Conservation (phyloP, 2,329 filamentous ascomycete genomes). For the Neofusicoccum parvum region DNA sequence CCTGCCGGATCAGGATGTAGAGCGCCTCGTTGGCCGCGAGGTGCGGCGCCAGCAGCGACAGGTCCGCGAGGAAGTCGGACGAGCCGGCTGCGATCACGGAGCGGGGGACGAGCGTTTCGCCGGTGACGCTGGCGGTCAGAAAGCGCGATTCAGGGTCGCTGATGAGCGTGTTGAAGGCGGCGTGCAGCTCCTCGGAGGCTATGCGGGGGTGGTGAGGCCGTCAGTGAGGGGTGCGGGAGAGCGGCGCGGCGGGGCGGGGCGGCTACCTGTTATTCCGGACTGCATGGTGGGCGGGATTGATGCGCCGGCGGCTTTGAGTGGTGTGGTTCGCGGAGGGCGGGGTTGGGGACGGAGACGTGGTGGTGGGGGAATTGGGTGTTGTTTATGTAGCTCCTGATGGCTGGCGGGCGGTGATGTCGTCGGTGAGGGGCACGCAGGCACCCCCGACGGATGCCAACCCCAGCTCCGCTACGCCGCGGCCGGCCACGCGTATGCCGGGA, state of each 20-base stretch:
- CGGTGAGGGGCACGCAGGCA: background rate
- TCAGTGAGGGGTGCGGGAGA: slow-evolving; percentile 25
- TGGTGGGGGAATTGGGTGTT: background rate
- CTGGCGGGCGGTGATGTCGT: slow-evolving; percentile 12
- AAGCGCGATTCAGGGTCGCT: slow-evolving; percentile 64
- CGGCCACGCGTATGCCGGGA: background rate
- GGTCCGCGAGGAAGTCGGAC: slow-evolving; percentile 64
- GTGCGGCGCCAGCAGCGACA: slow-evolving; percentile 63
- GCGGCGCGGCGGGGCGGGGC: background rate
- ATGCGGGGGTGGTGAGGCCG: slow-evolving; percentile 26
- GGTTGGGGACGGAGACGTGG: background rate
- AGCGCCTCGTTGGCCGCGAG: slow-evolving; percentile 68
- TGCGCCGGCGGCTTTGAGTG: background rate
- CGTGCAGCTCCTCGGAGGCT: slow-evolving; percentile 78
- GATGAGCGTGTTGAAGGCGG: slow-evolving; percentile 71
- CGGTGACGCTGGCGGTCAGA: slow-evolving; percentile 69
- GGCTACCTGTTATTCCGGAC: slow-evolving; percentile 73
- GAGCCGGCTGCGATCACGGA: slow-evolving; percentile 54
- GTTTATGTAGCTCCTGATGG: slow-evolving; percentile 21
- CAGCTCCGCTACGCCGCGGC: background rate
- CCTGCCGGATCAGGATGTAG: slow-evolving; percentile 70
- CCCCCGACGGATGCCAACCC: background rate
- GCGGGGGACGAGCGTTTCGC: slow-evolving; percentile 68
- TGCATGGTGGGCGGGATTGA: slow-evolving; percentile 60
- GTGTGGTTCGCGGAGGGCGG: background rate